Conservation (phyloP, 23 red algal species). For the Gracilaria vermiculophylla region DNA sequence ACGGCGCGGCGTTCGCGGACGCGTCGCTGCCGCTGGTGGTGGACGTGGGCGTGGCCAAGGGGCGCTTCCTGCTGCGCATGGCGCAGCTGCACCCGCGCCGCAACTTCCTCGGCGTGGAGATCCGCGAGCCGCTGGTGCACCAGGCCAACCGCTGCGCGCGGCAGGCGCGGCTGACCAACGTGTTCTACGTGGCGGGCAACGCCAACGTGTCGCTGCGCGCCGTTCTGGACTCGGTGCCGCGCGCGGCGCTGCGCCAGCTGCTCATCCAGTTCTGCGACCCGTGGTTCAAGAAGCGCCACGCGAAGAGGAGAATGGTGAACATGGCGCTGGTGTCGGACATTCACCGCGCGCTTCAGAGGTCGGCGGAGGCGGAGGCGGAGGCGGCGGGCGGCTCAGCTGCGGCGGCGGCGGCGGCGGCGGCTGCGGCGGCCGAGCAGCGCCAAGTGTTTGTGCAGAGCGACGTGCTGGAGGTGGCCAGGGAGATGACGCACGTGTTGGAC, state of each 20-base stretch:
- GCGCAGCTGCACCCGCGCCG: slow-evolving; percentile 16
- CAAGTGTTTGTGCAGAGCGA: slow-evolving; percentile 69
- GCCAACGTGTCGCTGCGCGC: slow-evolving; percentile 61
- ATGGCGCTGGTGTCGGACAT: slow-evolving; percentile 64
- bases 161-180: slow-evolving; percentile 23
- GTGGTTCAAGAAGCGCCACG: slow-evolving; percentile 94
- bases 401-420: too few relatives aligned
- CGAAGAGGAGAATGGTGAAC: slow-evolving; percentile 87
- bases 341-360: slow-evolving; percentile 2
- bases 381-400: too few relatives aligned
- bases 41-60: slow-evolving; percentile 87
- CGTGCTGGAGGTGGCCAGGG: slow-evolving; percentile 64
- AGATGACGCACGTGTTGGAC: slow-evolving; percentile 66
- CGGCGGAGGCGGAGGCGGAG: too few relatives aligned
- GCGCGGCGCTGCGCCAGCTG: slow-evolving; percentile 26
- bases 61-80: slow-evolving; percentile 67
- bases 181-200: slow-evolving; percentile 80
- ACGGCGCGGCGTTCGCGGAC: slow-evolving; percentile 39
- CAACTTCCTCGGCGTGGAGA: slow-evolving; percentile 95
- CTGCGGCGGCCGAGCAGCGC: neutral
- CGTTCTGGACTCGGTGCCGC: slow-evolving; percentile 34
- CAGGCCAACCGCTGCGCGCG: slow-evolving; percentile 56
- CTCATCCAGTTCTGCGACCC: slow-evolving; percentile 93
- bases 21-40: slow-evolving; percentile 56
- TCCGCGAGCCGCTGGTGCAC: slow-evolving; percentile 82